These are phyloP conservation scores for Volvariella volvacea DNA, from an alignment of 1,284 basidiomycete species.

Conservation along the genomic window DNA sequence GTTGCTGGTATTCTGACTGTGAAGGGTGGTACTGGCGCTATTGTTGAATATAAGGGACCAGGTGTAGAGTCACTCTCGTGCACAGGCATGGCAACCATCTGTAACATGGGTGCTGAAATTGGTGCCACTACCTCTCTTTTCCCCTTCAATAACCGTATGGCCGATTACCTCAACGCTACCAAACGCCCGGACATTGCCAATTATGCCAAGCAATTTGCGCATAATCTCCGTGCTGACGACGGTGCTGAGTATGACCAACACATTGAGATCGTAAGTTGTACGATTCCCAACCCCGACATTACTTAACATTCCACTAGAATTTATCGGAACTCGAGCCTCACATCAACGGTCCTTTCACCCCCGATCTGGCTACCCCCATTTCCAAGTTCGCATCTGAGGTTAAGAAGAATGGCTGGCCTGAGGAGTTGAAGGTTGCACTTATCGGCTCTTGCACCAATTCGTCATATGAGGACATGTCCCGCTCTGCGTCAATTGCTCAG, in stretches of 20 bases:
- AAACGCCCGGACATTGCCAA: conserved; percentile 84
- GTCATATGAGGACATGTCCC: conserved; percentile 99
- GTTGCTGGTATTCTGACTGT: conserved; percentile 96
- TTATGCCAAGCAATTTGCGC: conserved; percentile 86
- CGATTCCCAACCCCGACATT: not conserved
- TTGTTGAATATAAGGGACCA: conserved; percentile 91
- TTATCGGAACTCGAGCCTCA: conserved; percentile 96
- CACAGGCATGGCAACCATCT: conserved; percentile 99
- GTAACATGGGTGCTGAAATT: conserved; percentile 99
- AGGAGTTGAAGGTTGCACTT: conserved; percentile 94
- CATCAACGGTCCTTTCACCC: conserved; percentile 98
- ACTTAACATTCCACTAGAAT: conserved; percentile 46
- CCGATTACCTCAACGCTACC: conserved; percentile 89
- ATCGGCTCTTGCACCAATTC: conserved; percentile 99
- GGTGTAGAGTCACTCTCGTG: conserved; percentile 96
- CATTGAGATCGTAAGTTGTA: conserved; percentile 77
- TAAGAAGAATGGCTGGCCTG: conserved; percentile 95
- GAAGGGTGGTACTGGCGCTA: conserved; percentile 96
- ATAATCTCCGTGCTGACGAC: conserved; percentile 90
- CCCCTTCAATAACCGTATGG: conserved; percentile 98
- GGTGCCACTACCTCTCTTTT: conserved; percentile 98
- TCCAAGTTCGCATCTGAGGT: conserved; percentile 92
- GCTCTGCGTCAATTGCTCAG: conserved; percentile 89
- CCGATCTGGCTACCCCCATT: conserved; percentile 92
- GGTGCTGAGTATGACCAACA: conserved; percentile 91